A percentile compares a stretch with the other conserved stretches of the same genome.
Evolutionary conservation across 2,329 filamentous ascomycete species (phyloP).

Genomic region (Zymoseptoria passerinii): DNA sequence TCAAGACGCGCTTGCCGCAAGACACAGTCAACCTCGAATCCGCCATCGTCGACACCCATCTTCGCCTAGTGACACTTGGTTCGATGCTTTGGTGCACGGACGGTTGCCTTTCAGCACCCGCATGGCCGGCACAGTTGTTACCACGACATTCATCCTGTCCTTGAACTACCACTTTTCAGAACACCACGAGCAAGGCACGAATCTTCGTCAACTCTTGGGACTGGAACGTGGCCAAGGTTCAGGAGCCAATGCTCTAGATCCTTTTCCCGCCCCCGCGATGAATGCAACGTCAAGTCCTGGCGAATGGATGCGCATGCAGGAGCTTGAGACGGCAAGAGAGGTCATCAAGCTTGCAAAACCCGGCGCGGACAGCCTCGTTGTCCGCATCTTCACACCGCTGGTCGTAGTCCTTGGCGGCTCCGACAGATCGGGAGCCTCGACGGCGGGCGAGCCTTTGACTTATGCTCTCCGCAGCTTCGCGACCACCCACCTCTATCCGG

Average conservation of each 20-base stretch:
- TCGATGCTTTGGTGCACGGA: slow-evolving; percentile 55
- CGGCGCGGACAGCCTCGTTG: slow-evolving; percentile 60
- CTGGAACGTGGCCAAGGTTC: slow-evolving; percentile 18
- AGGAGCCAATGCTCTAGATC: slow-evolving; percentile 19
- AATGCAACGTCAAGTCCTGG: slow-evolving; percentile 68
- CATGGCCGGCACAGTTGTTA: slow-evolving; percentile 65
- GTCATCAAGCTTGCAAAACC: slow-evolving; percentile 71
- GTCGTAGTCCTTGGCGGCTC: slow-evolving; percentile 64
- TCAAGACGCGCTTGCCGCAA: slow-evolving; percentile 55
- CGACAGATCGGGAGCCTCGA: slow-evolving; percentile 48
- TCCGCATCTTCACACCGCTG: slow-evolving; percentile 65
- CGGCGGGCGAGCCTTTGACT: slow-evolving; percentile 44
- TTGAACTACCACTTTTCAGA: slow-evolving; percentile 74
- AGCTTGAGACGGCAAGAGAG: slow-evolving; percentile 69
- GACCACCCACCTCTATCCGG: slow-evolving; percentile 61
- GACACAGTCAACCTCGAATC: slow-evolving; percentile 21
- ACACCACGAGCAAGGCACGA: slow-evolving; percentile 37
- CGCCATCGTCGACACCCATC: slow-evolving; percentile 16
- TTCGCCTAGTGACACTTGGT: slow-evolving; percentile 44
- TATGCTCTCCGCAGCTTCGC: slow-evolving; percentile 42
- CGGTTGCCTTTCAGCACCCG: slow-evolving; percentile 61
- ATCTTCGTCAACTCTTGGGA: slow-evolving; percentile 25
- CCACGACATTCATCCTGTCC: slow-evolving; percentile 62
- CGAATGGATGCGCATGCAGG: slow-evolving; percentile 68
- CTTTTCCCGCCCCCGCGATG: slow-evolving; percentile 46